phyloP scores from a whole-genome alignment of 345 rosid genomes.

The Capsella bursapastoris region DNA sequence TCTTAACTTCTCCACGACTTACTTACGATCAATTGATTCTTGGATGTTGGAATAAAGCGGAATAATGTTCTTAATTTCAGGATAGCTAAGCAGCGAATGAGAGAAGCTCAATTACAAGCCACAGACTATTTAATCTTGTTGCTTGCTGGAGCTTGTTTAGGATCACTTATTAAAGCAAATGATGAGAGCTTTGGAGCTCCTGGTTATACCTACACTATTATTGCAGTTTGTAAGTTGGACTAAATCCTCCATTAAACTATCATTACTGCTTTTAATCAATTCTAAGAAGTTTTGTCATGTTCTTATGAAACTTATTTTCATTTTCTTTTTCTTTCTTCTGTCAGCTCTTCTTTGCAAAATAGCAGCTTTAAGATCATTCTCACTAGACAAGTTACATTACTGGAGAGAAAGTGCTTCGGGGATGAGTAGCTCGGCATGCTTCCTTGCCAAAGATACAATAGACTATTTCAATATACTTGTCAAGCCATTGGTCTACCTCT shows the following conservation, averaged over 20 bases:
- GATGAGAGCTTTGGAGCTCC: constrained; percentile 78
- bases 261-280: not conserved
- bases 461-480: constrained; percentile 80
- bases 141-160: constrained; percentile 96
- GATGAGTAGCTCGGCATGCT: constrained; percentile 90
- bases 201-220: constrained; percentile 81
- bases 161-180: constrained; percentile 61
- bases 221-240: constrained; percentile 82
- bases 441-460: constrained; percentile 89
- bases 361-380: constrained; percentile 87
- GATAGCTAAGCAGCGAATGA: constrained; percentile 78
- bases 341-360: constrained; percentile 94
- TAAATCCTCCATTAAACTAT: not conserved
- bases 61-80: constrained; percentile 55
- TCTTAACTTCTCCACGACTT: not conserved
- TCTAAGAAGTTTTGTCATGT: not conserved
- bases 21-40: not conserved
- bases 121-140: constrained; percentile 81
- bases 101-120: constrained; percentile 82
- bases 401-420: constrained; percentile 98
- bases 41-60: constrained; percentile 6
- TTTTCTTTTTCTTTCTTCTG: constrained; percentile 25
- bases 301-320: not conserved
- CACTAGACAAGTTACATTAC: constrained; percentile 85
- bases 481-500: constrained; percentile 89